Conservation (phyloP, 108 stramenopile species). For the Phaeodactylum tricornutum region DNA sequence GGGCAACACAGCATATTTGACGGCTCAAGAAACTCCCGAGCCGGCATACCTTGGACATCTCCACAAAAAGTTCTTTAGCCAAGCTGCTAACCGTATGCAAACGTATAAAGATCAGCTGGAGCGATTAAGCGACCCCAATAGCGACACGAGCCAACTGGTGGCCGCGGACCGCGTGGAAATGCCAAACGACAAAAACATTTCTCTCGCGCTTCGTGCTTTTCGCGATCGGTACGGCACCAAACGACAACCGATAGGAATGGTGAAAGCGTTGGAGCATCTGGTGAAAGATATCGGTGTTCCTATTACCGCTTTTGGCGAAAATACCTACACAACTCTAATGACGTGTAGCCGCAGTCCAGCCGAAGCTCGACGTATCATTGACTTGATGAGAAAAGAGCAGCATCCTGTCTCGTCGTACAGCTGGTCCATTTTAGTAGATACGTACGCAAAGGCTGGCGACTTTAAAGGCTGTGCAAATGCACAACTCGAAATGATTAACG, state of each 20-base stretch:
- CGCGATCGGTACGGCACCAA: conserved; percentile 69
- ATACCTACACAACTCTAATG: conserved; percentile 49
- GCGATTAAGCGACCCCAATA: not conserved
- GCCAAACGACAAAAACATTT: conserved; percentile 55
- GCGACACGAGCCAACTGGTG: not conserved
- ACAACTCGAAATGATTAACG: conserved; percentile 58
- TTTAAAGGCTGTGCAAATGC: conserved; percentile 61
- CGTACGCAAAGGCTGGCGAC: conserved; percentile 68
- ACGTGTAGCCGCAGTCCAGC: conserved; percentile 59
- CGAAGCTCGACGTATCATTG: conserved; percentile 66
- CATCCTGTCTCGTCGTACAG: conserved; percentile 45
- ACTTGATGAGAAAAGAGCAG: conserved; percentile 48
- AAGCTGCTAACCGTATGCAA: conserved; percentile 35
- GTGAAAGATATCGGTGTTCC: conserved; percentile 57
- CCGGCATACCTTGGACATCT: conserved; percentile 57
- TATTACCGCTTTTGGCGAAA: conserved; percentile 40
- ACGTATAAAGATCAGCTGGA: conserved; percentile 6
- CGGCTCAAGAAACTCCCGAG: conserved; percentile 50
- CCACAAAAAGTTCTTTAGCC: conserved; percentile 35
- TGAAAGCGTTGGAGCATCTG: conserved; percentile 37
- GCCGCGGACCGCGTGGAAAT: conserved; percentile 4
- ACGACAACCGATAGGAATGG: conserved; percentile 59
- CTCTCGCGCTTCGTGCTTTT: conserved; percentile 53
- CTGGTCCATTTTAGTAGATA: conserved; percentile 78
- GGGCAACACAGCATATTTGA: conserved; percentile 58